Evolutionary conservation across 352 stramenopile genomes (phyloP), one percentile per base, ranked within the genome.

Genomic region (Globisporangium orthogonon): DNA sequence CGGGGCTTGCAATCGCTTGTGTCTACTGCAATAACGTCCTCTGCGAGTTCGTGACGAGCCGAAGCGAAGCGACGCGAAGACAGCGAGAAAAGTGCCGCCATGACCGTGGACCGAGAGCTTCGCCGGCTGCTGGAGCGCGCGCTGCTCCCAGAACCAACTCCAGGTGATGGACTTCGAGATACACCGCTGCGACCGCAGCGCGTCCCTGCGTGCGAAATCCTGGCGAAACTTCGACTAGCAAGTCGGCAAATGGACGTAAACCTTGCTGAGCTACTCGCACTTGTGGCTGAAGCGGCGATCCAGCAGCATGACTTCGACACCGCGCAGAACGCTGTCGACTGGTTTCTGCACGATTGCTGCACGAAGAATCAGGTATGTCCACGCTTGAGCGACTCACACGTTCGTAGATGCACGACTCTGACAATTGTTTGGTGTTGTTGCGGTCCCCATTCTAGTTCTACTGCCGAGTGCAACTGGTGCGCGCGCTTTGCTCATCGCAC

Each of bases 381-480:
- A 23, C 23, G 23, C 23, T 23, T 23, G 23, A 23, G 23, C 23
- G 23, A 23, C 23, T 23, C 23, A 1, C 23, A 23, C 23, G 14
- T 29, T 50, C 46, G 6, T 10, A 43, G 37, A 13, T 11, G 37
- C 2, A 17, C 37, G 11, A 13, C 33, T 37, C 33, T 37, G 33
- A 37, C 33, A 11, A 23, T 9, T 37, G 0, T 37, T 5, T 37
- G 33, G 6, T 9, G 33, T 3, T 37, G 23, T 3, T 15, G 18
- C 23, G 7, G 13, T 23, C 60, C 15, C 13, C 2, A 50, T 0
- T 14, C 4, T 18, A 91, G 84, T 96, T 97, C 66, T 92, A 89
- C 61, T 97, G 86, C 63, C 78, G 90, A 50, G 76, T 82, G 4
- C 78, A 91, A 54, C 89, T 97, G 33, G 77, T 90, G 7, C 85